Base-by-base conservation (phyloP, 2,329 filamentous ascomycete species). In the Colletotrichum trifolii region DNA sequence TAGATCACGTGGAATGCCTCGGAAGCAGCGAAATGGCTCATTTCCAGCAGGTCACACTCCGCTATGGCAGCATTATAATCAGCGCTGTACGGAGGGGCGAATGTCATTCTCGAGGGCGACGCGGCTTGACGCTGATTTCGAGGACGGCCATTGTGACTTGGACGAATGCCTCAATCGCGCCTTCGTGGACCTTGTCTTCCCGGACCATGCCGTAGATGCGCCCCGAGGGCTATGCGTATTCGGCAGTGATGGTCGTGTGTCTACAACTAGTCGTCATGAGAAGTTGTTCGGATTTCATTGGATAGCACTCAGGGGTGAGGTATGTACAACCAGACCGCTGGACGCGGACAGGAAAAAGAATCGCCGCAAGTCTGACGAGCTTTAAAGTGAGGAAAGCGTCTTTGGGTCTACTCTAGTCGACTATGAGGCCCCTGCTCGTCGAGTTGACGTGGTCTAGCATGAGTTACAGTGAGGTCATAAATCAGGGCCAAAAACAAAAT, bases 81-180 rank as follows among this genome's bases (percentile, higher is more conserved):
- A 52, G 82, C 86, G 4, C 73, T 88, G 7, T 82, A 87, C 58
- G 84, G 85, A 3, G 87, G 85, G 83, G 80, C 85, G 4, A 87
- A 87, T 64, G 82, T 77, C 10, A 76, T 81, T 39, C 72, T 87
- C 2, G 77, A 79, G 25, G 75, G 79, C 15, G 80, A 80, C 1
- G 85, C 6, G 77, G 83, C 0, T 79, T 87, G 54, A 81, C 79
- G 0, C 71, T 87, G 6, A 79, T 87, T 4, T 70, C 84, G 25
- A 82, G 86, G 66, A 88, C 85, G 52, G 76, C 79, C 0, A 74
- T 87, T n/a, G 78, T 84, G 0, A 84, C 87, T 68, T 85, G 83
- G 0, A 83, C 83, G 0, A 87, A 84, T 0, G 84, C 82, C 0
- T 88, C 84, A 85, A 87, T 83, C 1, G 81, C 81, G 6, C 68